Evolutionary conservation across 331 rosid species (phyloP).

Genomic region (Quercus phellos): DNA sequence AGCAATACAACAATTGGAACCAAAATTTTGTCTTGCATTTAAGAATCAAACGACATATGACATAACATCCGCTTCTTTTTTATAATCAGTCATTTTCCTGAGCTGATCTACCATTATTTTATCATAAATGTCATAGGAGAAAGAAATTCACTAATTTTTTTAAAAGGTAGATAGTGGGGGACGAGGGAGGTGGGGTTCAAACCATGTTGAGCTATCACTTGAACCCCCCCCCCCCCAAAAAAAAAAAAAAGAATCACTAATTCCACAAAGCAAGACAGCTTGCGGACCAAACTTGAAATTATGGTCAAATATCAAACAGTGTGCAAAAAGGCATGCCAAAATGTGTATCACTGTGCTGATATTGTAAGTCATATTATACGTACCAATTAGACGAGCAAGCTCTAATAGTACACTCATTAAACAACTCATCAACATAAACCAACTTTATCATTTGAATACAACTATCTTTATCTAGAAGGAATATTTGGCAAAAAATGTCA

Average conservation of each 20-base stretch:
- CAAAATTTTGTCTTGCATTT: background rate
- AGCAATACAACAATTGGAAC: background rate
- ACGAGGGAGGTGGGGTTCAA: too few relatives aligned
- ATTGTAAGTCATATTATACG: background rate
- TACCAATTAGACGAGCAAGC: too few relatives aligned
- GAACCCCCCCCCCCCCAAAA: too few relatives aligned
- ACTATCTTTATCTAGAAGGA: background rate
- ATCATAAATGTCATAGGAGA: background rate
- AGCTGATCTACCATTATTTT: background rate
- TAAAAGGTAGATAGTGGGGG: too few relatives aligned
- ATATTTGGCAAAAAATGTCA: background rate
- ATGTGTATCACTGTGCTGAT: background rate
- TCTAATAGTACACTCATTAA: too few relatives aligned
- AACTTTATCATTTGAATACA: background rate
- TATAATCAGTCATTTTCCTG: background rate
- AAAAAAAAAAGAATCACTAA: background rate
- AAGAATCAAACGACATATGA: background rate
- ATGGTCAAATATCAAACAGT: background rate
- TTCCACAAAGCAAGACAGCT: background rate
- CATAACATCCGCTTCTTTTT: background rate
- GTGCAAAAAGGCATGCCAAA: background rate
- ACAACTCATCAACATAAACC: too few relatives aligned
- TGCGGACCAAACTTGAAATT: background rate
- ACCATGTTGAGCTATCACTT: too few relatives aligned
- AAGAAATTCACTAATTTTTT: background rate